phyloP scores from a whole-genome alignment of 169 alveolate genomes.

The Plasmodium blacklocki region DNA sequence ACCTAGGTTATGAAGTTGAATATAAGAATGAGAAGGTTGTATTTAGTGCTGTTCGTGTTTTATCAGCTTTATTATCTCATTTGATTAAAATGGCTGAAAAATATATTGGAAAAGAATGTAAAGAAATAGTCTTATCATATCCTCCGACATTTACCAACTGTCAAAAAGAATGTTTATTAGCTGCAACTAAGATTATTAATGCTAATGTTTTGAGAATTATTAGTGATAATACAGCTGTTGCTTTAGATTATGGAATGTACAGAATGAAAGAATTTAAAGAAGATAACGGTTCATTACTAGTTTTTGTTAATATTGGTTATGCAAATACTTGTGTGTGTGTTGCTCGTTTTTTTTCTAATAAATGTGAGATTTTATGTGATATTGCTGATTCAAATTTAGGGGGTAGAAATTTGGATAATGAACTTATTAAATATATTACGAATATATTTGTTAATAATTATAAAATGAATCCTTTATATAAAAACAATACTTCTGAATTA shows the following conservation, averaged over 20 bases:
- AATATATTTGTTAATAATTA: constrained; percentile 90
- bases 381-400: constrained; percentile 95
- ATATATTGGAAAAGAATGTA: constrained; percentile 83
- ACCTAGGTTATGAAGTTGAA: constrained; percentile 84
- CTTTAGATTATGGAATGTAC: constrained; percentile 97
- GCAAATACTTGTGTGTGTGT: constrained; percentile 93
- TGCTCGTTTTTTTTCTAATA: constrained; percentile 92
- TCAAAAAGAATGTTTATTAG: constrained; percentile 94
- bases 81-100: constrained; percentile 88
- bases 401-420: constrained; percentile 95
- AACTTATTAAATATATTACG: constrained; percentile 92
- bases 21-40: constrained; percentile 86
- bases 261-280: constrained; percentile 94
- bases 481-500: constrained; percentile 8
- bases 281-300: constrained; percentile 93
- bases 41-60: constrained; percentile 90
- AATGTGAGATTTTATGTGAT: constrained; percentile 92
- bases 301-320: constrained; percentile 96
- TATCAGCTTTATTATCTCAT: constrained; percentile 89
- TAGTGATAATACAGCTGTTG: constrained; percentile 97
- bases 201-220: constrained; percentile 93
- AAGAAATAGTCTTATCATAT: constrained; percentile 89
- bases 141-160: constrained; percentile 93
- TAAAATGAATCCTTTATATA: constrained; percentile 92
- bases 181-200: constrained; percentile 95